phyloP scores from a whole-genome alignment of 2,329 filamentous ascomycete genomes.

The Colletotrichum acutatum region DNA sequence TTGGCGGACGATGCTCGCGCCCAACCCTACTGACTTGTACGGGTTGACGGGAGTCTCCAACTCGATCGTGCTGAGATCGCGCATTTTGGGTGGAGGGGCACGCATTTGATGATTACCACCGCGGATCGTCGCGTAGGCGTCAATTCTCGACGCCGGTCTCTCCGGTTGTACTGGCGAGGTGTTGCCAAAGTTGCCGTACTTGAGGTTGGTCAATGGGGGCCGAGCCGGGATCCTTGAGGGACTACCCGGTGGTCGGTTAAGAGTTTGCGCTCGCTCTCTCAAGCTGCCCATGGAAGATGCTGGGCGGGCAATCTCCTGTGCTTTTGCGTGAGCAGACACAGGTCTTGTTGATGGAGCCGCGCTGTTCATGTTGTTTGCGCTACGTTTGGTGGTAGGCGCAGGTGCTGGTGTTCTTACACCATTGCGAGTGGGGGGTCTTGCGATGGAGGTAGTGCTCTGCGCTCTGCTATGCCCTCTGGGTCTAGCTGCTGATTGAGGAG shows the following conservation, averaged over 20 bases:
- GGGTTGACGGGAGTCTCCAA: conserved; percentile 61
- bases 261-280: conserved; percentile 31
- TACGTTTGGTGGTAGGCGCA: conserved; percentile 44
- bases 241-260: conserved; percentile 55
- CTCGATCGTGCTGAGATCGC: conserved; percentile 72
- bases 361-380: conserved; percentile 38
- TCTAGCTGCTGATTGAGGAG: conserved; percentile 58
- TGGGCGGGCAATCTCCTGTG: conserved; percentile 6
- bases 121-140: conserved; percentile 55
- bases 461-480: conserved; percentile 49
- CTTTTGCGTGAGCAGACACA: conserved; percentile 33
- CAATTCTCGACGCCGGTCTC: conserved; percentile 54
- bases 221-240: conserved; percentile 78
- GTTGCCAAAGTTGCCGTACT: conserved; percentile 75
- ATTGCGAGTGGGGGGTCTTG: conserved; percentile 33
- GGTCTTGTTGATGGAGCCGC: conserved; percentile 22
- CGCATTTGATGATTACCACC: conserved; percentile 65
- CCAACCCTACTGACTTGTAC: conserved; percentile 60
- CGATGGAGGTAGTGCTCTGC: conserved; percentile 47
- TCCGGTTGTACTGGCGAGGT: conserved; percentile 82
- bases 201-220: conserved; percentile 75
- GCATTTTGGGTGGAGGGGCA: conserved; percentile 91
- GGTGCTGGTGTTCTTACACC: conserved; percentile 65
- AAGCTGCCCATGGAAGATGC: conserved; percentile 37
- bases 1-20: conserved; percentile 67